Evolutionary conservation across 2,329 filamentous ascomycete species (phyloP), one percentile per base, ranked within the genome.

Genomic region (Annulohypoxylon truncatum): DNA sequence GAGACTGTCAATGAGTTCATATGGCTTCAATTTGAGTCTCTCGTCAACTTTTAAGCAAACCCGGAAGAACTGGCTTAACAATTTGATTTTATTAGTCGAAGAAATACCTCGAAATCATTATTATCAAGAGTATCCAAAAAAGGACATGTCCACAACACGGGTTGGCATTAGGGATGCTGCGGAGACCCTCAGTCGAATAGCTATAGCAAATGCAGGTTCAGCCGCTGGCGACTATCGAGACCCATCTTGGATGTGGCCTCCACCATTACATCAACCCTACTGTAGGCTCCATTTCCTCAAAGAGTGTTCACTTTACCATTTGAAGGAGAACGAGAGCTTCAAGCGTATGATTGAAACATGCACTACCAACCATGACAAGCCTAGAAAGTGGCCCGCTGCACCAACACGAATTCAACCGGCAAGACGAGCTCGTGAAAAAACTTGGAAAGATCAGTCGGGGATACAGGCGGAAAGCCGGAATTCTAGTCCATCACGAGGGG

Each of bases 261-360:
- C 71, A 13, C 67, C 67, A 1, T 46, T 55, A 3, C 52, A 67
- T 20, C 73, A 75, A 38, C 69, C 70, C 0, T 75, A 74, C 48
- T 75, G 73, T 42, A 66, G 66, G 7, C 64, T 72, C 2, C 74
- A 74, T 59, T 75, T 75, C 48, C 28, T 75, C 1, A 69, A 68
- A 50, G 74, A 76, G 62, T 75, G 71, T 28, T 61, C 71, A n/a
- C 62, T 72, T 13, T 74, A 75, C 40, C 68, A 75, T 26, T 52
- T 70, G 26, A 35, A 67, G 28, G 70, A 73, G 33, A 73, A 65
- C n/a, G 55, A 58, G 1, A 42, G 33, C 3, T 70, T 67, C 53
- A 64, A 68, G 10, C 59, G 63, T 1, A 38, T 63, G 22, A 47
- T 52, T 2, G 57, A 55, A 13, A 60, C 65, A 26, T 52, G 56